Conservation (phyloP, 352 stramenopile genomes). For the Pythium graminicola region DNA sequence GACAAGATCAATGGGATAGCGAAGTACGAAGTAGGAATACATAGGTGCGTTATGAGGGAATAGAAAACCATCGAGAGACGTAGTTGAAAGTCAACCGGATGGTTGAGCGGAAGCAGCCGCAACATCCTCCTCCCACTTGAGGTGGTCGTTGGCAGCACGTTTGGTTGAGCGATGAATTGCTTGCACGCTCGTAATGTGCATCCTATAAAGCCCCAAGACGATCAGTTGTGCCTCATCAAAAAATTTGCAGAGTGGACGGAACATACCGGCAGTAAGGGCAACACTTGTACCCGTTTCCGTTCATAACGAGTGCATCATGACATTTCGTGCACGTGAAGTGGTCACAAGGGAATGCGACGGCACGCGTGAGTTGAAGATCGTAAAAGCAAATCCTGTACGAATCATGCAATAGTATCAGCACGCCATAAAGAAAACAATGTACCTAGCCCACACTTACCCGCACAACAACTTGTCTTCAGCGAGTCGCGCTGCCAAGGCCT, state of each 20-base stretch:
- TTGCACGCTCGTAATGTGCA: conserved; percentile 18
- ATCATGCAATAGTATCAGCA: no score
- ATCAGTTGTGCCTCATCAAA: not conserved
- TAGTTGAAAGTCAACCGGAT: no score
- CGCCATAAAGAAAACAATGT: no score
- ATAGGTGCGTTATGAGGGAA: no score
- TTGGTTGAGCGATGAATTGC: conserved; percentile 25
- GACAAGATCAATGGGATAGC: no score
- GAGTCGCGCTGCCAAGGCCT: conserved; percentile 40
- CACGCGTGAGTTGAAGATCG: conserved; percentile 43
- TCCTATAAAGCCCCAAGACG: not conserved
- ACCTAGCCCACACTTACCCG: conserved; percentile 18
- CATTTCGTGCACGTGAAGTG: conserved; percentile 60
- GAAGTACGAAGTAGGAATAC: no score
- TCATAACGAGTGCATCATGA: conserved; percentile 43
- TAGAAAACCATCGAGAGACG: no score
- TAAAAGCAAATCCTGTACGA: conserved; percentile 56
- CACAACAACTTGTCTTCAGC: conserved; percentile 64
- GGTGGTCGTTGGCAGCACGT: conserved; percentile 8
- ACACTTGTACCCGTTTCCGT: conserved; percentile 44
- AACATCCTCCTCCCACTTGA: conserved; percentile 12
- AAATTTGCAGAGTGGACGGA: not conserved
- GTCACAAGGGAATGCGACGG: conserved; percentile 55
- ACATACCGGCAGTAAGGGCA: conserved; percentile 56
- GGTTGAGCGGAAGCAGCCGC: no score